These are phyloP conservation scores for Coniochaeta sp. DNA, from an alignment of 2,329 filamentous ascomycete species.

Conservation along the genomic window DNA sequence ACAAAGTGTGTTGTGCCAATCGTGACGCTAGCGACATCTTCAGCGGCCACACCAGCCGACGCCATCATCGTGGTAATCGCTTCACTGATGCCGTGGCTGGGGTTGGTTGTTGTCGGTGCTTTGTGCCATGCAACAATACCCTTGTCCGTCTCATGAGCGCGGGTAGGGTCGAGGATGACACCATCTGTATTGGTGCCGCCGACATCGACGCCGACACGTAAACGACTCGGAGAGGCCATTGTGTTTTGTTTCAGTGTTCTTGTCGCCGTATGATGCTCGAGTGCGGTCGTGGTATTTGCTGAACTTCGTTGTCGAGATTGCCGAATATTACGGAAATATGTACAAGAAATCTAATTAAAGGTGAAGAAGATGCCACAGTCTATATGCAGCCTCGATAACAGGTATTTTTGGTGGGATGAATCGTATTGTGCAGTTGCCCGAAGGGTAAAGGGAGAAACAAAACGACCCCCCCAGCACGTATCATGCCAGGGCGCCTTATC, in stretches of 20 bases:
- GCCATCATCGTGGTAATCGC: conserved; percentile 36
- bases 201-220: conserved; percentile 38
- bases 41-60: conserved; percentile 21
- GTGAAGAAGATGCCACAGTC: not conserved
- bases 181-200: conserved; percentile 48
- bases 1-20: conserved; percentile 52
- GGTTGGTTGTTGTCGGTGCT: conserved; percentile 37
- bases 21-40: conserved; percentile 36
- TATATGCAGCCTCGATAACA: not conserved
- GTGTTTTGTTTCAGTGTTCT: not conserved
- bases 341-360: not conserved
- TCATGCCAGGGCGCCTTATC: not conserved
- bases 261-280: not conserved
- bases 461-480: too few species aligned
- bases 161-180: conserved; percentile 37
- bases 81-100: conserved; percentile 36
- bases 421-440: too few species aligned
- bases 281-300: not conserved
- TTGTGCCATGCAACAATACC: conserved; percentile 44
- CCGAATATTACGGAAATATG: not conserved
- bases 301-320: not conserved
- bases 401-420: too few species aligned
- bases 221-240: conserved; percentile 3
- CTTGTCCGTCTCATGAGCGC: conserved; percentile 23
- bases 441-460: too few species aligned